Evolutionary conservation across 306 rosid genomes (phyloP), one percentile per base, ranked within the genome.

Genomic region (Prosopis cineraria): DNA sequence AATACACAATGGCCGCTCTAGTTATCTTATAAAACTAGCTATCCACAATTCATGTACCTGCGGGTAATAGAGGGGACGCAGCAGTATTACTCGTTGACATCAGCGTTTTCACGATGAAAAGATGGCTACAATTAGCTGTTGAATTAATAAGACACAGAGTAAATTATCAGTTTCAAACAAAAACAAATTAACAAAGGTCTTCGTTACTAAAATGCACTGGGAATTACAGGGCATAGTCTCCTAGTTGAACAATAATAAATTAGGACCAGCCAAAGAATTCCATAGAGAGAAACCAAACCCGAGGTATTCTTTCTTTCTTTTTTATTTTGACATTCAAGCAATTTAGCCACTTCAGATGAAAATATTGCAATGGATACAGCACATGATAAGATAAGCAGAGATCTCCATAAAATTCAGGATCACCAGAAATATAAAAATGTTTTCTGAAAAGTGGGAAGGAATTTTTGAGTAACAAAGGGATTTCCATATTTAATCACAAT

Each of bases 11-110:
- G 59, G 27, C 27, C 20, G 29, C 59, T 52, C 59, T 20, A 20
- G 27, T n/a, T 70, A 52, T 59, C 7, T 25, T 52, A 27, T 24
- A 27, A 76, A 76, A 17, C 76, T 68, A 53, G 24, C 67, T 4
- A 37, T 34, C 29, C n/a, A 66, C 81, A 50, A 72, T 37, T 19
- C 20, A 34, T 36, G 69, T 80, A 91, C 97, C 97, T 78, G 89
- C 77, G 59, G 88, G 82, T 34, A 80, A 66, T 72, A 69, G 83
- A 55, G 86, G 75, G 25, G 77, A 53, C 30, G 58, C 67, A 25
- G 78, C 79, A 77, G 83, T 81, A 50, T 80, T 50, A 73, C 64
- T 88, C n/a, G 85, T 77, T 30, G 82, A 30, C 19, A 64, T 75
- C 75, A 40, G 58, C 89, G 83, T 84, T 63, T 62, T 69, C 14